These are phyloP conservation scores for Colletotrichum gigasporum DNA, from an alignment of 2,329 filamentous ascomycete species.

Conservation along the genomic window DNA sequence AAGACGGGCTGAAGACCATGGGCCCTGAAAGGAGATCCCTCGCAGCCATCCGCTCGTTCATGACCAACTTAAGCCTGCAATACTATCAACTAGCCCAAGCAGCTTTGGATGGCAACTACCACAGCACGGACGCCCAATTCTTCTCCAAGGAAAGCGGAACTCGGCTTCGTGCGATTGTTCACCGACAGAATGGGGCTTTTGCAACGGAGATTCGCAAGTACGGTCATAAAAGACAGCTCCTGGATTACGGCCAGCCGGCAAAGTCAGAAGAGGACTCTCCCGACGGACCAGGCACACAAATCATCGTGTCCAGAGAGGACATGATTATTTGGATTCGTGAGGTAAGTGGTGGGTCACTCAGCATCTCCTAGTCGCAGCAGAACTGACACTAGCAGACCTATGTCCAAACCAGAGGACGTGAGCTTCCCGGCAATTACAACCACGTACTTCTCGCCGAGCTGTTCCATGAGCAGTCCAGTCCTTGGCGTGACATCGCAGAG, in stretches of 20 bases:
- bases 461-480: constrained; percentile 65
- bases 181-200: constrained; percentile 59
- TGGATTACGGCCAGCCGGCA: constrained; percentile 19
- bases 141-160: constrained; percentile 54
- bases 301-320: constrained; percentile 24
- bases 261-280: constrained; percentile 21
- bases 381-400: not conserved
- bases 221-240: constrained; percentile 52
- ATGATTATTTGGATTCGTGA: not conserved
- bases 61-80: constrained; percentile 54
- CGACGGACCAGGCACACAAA: constrained; percentile 13
- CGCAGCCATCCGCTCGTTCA: constrained; percentile 56
- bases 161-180: constrained; percentile 63
- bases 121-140: constrained; percentile 49
- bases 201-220: constrained; percentile 48
- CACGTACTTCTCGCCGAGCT: constrained; percentile 66
- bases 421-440: constrained; percentile 70
- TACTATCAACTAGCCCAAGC: constrained; percentile 55
- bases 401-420: constrained; percentile 41
- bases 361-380: no score
- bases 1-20: constrained; percentile 51
- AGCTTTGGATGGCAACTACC: constrained; percentile 61
- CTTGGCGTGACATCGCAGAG: constrained; percentile 51
- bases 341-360: no score
- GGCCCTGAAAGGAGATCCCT: constrained; percentile 57